A percentile compares a stretch with the other conserved stretches of the same genome.
phyloP scores from a whole-genome alignment of 2,329 filamentous ascomycete species.

The Hirsutella thompsonii region DNA sequence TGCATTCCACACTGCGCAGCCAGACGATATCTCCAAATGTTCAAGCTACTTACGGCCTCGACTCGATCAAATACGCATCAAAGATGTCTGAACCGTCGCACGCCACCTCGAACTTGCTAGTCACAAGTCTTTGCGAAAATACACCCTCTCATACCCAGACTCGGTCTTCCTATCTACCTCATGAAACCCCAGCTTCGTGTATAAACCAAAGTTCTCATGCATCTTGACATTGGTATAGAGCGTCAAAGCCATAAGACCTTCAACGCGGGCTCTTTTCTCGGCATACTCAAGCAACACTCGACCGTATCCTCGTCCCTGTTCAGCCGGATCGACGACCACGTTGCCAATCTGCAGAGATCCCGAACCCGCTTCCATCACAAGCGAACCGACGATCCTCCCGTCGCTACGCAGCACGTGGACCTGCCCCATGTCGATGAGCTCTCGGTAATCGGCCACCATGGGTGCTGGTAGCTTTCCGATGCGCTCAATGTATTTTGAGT shows the following conservation, averaged over 20 bases:
- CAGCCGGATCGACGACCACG: conserved; percentile 13
- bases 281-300: conserved; percentile 17
- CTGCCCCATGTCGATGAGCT: conserved; percentile 12
- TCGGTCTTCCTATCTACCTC: conserved; percentile 17
- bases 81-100: too few species aligned
- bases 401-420: conserved; percentile 11
- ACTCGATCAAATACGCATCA: too few species aligned
- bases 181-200: conserved; percentile 17
- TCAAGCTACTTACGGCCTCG: too few species aligned
- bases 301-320: conserved; percentile 19
- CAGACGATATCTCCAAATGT: too few species aligned
- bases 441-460: conserved; percentile 20
- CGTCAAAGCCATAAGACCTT: conserved; percentile 9
- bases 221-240: conserved; percentile 22
- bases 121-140: conserved; percentile 15
- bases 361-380: conserved; percentile 11
- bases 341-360: conserved; percentile 15
- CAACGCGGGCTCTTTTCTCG: conserved; percentile 13
- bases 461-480: conserved; percentile 21
- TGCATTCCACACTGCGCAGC: too few species aligned
- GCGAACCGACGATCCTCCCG: conserved; percentile 12
- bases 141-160: conserved; percentile 20
- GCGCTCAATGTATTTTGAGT: conserved; percentile 19
- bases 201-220: conserved; percentile 18
- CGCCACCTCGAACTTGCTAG: too few species aligned